Evolutionary conservation across 1,284 basidiomycete species (phyloP).

Genomic region (Coniferiporia weirii): DNA sequence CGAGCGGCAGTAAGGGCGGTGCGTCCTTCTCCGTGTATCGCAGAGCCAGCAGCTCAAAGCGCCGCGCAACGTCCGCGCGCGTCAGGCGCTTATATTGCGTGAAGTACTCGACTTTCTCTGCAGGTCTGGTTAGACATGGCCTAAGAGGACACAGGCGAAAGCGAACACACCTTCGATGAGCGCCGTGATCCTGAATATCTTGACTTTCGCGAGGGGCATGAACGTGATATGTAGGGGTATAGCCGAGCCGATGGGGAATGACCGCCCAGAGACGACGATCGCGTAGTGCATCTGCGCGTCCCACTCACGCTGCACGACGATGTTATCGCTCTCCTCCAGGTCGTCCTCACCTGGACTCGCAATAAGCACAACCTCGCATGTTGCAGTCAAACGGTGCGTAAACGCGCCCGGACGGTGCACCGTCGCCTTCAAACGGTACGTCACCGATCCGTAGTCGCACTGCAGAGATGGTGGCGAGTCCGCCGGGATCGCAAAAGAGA

Average conservation of each 20-base stretch:
- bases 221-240: slow-evolving; percentile 82
- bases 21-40: slow-evolving; percentile 47
- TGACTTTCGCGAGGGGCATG: slow-evolving; percentile 82
- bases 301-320: slow-evolving; percentile 90
- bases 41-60: slow-evolving; percentile 66
- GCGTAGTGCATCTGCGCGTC: slow-evolving; percentile 86
- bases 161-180: slow-evolving; percentile 71
- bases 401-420: slow-evolving; percentile 84
- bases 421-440: slow-evolving; percentile 78
- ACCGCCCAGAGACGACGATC: slow-evolving; percentile 76
- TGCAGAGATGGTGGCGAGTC: slow-evolving; percentile 77
- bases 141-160: not conserved
- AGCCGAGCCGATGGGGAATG: slow-evolving; percentile 78
- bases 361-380: slow-evolving; percentile 75
- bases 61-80: slow-evolving; percentile 68
- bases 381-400: slow-evolving; percentile 65
- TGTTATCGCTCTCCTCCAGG: slow-evolving; percentile 74
- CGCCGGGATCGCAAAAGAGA: slow-evolving; percentile 83
- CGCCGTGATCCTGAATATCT: slow-evolving; percentile 73
- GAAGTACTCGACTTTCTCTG: slow-evolving; percentile 76
- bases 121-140: slow-evolving; percentile 26
- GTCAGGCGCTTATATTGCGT: slow-evolving; percentile 66
- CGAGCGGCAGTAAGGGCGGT: slow-evolving; percentile 62
- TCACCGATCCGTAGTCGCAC: slow-evolving; percentile 75
- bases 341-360: slow-evolving; percentile 76